Conservation (phyloP, 768 basidiomycete species). For the Mycena vitilis region DNA sequence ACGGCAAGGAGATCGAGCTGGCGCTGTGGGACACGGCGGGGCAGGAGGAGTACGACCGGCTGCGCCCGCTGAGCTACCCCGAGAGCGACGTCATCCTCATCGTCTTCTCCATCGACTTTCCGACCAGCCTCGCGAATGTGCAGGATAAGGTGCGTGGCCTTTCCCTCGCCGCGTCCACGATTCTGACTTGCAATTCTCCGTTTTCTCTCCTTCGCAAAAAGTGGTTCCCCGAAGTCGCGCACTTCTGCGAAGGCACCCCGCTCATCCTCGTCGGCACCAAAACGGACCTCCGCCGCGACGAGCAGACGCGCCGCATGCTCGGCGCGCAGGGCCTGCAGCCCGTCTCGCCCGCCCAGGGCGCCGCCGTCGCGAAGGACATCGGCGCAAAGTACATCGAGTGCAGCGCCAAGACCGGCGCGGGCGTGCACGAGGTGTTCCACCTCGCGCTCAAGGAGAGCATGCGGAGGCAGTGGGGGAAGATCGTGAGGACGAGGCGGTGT, state of each 20-base stretch:
- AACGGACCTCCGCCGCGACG: conserved; percentile 89
- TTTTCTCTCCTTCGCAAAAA: not conserved
- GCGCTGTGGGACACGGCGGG: conserved; percentile 99
- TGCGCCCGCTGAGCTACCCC: conserved; percentile 87
- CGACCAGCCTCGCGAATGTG: conserved; percentile 90
- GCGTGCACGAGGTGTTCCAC: conserved; percentile 93
- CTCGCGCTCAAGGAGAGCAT: conserved; percentile 91
- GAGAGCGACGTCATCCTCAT: conserved; percentile 95
- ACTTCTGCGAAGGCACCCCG: conserved; percentile 91
- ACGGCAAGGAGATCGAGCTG: conserved; percentile 90
- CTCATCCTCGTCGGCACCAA: conserved; percentile 95
- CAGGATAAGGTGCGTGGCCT: conserved; percentile 77
- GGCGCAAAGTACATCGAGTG: conserved; percentile 95
- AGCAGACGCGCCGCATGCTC: conserved; percentile 88
- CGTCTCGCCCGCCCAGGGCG: conserved; percentile 85
- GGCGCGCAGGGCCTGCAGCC: conserved; percentile 89
- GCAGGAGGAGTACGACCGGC: conserved; percentile 95
- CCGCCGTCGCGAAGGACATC: conserved; percentile 89
- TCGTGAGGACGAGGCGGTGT: conserved; percentile 77
- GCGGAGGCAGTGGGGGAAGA: conserved; percentile 82
- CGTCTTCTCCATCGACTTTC: conserved; percentile 95
- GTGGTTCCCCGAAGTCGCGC: conserved; percentile 95
- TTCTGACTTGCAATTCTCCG: too few relatives aligned
- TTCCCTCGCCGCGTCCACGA: too few relatives aligned
- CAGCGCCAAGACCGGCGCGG: conserved; percentile 90